Conservation (phyloP, 352 stramenopile genomes). For the Lagenidium giganteum region DNA sequence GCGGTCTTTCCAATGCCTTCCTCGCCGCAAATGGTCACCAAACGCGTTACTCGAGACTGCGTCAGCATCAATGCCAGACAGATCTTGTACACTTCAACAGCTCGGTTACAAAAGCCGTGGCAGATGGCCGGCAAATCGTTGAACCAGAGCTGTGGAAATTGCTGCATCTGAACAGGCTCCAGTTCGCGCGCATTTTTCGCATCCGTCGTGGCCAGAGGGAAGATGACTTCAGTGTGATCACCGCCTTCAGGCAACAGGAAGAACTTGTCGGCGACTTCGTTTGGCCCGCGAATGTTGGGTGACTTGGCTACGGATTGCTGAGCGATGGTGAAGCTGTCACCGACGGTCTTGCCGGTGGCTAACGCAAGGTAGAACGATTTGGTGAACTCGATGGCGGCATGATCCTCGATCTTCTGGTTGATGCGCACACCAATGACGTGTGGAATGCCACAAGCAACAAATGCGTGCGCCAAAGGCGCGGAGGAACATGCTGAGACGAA, state of each 20-base stretch:
- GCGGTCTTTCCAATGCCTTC: slow-evolving; percentile 68
- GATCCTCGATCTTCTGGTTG: slow-evolving; percentile 77
- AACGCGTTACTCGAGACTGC: slow-evolving; percentile 56
- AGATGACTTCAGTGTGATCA: slow-evolving; percentile 71
- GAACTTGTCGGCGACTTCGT: slow-evolving; percentile 63
- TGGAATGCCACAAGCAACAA: slow-evolving; percentile 83
- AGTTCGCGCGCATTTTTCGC: slow-evolving; percentile 29
- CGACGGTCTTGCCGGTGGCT: slow-evolving; percentile 57
- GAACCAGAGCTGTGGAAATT: slow-evolving; percentile 66
- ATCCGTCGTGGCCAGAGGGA: slow-evolving; percentile 42
- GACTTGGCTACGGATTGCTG: slow-evolving; percentile 61
- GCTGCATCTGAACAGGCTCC: slow-evolving; percentile 33
- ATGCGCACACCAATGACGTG: slow-evolving; percentile 85
- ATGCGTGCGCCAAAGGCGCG: slow-evolving; percentile 62
- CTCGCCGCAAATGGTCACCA: slow-evolving; percentile 58
- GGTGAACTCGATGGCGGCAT: slow-evolving; percentile 75
- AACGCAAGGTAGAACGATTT: slow-evolving; percentile 66
- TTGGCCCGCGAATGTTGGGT: slow-evolving; percentile 54
- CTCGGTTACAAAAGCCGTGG: slow-evolving; percentile 66
- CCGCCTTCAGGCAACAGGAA: slow-evolving; percentile 56
- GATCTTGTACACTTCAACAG: slow-evolving; percentile 70
- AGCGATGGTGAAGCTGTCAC: slow-evolving; percentile 53
- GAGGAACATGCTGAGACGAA: slow-evolving; percentile 73
- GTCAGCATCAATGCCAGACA: slow-evolving; percentile 56
- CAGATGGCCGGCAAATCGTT: slow-evolving; percentile 61